These are phyloP conservation scores for Lyophyllum semitale DNA, from an alignment of 768 basidiomycete species.

Conservation along the genomic window DNA sequence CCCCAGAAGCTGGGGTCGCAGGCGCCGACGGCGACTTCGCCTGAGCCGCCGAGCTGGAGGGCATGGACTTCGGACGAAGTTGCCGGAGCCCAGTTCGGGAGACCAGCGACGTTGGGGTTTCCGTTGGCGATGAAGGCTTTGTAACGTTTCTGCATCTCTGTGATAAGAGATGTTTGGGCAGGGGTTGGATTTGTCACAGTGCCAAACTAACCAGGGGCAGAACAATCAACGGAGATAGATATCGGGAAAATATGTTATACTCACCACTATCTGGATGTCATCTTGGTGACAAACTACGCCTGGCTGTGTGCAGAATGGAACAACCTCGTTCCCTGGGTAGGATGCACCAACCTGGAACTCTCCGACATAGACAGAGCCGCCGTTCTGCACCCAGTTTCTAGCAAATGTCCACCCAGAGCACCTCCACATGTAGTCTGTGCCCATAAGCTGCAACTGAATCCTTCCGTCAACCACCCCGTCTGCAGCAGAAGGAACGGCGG, in stretches of 20 bases:
- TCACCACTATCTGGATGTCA: conserved; percentile 77
- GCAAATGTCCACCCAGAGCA: conserved; percentile 75
- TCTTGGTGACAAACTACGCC: conserved; percentile 79
- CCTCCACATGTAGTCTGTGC: conserved; percentile 71
- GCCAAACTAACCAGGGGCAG: conserved; percentile 42
- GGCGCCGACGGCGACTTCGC: conserved; percentile 52
- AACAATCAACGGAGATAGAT: neutral
- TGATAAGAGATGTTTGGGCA: conserved; percentile 57
- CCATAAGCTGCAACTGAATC: conserved; percentile 54
- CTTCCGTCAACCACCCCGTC: conserved; percentile 49
- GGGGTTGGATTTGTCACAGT: conserved; percentile 56
- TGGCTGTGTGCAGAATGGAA: conserved; percentile 55
- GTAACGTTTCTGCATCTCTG: conserved; percentile 73
- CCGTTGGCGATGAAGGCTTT: conserved; percentile 63
- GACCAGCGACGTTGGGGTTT: conserved; percentile 57
- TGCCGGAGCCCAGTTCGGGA: conserved; percentile 56
- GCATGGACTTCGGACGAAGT: conserved; percentile 55
- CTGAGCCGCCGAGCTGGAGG: conserved; percentile 61
- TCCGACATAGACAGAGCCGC: conserved; percentile 70
- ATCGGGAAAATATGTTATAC: conserved; percentile 25
- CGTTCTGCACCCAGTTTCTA: conserved; percentile 62
- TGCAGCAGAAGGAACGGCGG: conserved; percentile 25
- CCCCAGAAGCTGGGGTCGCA: conserved; percentile 76
- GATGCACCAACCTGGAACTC: conserved; percentile 65
- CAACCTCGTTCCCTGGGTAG: conserved; percentile 65